Conservation (phyloP, 164 flowering plant species). For the Chloranthus sessilifolius region DNA sequence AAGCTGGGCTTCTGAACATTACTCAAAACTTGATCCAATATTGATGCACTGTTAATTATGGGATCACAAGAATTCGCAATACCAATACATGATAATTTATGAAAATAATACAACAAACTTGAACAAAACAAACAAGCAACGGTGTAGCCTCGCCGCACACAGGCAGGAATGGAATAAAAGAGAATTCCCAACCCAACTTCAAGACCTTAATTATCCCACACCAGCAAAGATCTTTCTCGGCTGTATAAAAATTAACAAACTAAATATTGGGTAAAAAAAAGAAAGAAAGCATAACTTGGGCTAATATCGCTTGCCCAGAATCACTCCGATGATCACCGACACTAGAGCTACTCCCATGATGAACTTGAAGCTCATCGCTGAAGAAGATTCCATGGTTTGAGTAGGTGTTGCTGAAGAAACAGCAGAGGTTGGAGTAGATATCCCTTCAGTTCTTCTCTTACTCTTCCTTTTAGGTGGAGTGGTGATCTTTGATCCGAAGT, state of each 20-base stretch:
- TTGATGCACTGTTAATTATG: too few species aligned
- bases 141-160: conserved; percentile 1
- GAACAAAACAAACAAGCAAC: conserved; percentile 7
- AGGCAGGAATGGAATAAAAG: conserved; percentile 27
- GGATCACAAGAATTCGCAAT: too few species aligned
- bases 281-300: conserved; percentile 2
- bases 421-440: conserved; percentile 40
- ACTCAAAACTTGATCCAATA: too few species aligned
- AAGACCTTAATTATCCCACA: conserved; percentile 11
- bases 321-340: conserved; percentile 71
- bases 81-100: neutral
- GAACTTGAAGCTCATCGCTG: conserved; percentile 44
- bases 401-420: conserved; percentile 19
- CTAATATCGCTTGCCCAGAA: conserved; percentile 82
- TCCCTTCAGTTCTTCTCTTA: conserved; percentile 58
- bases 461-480: conserved; percentile 68
- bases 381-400: conserved; percentile 27
- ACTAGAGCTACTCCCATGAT: conserved; percentile 73
- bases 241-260: conserved; percentile 8
- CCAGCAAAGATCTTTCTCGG: conserved; percentile 13
- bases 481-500: conserved; percentile 42
- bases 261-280: neutral
- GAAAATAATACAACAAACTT: conserved; percentile 11
- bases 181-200: conserved; percentile 34
- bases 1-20: too few species aligned